Evolutionary conservation across 495 filamentous ascomycete species (phyloP), one percentile per base, ranked within the genome.

Genomic region (Penicillium ochrochloron): DNA sequence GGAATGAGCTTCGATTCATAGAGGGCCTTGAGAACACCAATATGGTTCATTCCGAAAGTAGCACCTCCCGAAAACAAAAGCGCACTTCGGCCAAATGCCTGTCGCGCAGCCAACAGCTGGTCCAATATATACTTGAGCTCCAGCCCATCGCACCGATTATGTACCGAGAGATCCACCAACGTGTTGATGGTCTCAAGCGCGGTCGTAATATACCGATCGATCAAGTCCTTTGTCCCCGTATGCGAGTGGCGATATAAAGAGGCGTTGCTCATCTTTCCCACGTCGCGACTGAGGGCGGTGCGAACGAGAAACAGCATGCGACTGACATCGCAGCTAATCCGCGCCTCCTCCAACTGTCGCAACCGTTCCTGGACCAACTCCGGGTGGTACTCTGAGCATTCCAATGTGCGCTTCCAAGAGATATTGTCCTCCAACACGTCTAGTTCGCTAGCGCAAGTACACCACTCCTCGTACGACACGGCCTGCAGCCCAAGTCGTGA

Each of bases 1-100:
- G 94, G 94, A 2, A 97, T 84, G 4, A 97, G 80, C 1, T 84
- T 85, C 17, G 85, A 78, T 71, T 96, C 87, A 72, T 85, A 93
- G 17, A 98, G 83, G 6, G 90, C 84, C 69, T 97, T 96, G 64
- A 97, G 78, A n/a, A 97, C 94, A 2, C 94, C 94, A 64, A 97
- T 90, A 74, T 98, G 94, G 53, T 90, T 91, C 94, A 98, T 97
- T 29, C 94, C 94, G 75, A 97, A 94, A 0, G 93, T 97, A 0
- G 90, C 94, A 10, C 94, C 94, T 17, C 94, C 94, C 15, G 93
- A 97, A 21, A 97, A 82, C 2, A 96, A 80, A 60, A 97, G 76
- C 0, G 94, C 94, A 65, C 90, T 97, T 57, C 94, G 84, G 12
- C 94, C 94, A 74, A 94, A 98, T 10, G 92, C 90, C 74, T 96